Evolutionary conservation across 768 basidiomycete species (phyloP).

Genomic region (Leccinum aurantiacum): DNA sequence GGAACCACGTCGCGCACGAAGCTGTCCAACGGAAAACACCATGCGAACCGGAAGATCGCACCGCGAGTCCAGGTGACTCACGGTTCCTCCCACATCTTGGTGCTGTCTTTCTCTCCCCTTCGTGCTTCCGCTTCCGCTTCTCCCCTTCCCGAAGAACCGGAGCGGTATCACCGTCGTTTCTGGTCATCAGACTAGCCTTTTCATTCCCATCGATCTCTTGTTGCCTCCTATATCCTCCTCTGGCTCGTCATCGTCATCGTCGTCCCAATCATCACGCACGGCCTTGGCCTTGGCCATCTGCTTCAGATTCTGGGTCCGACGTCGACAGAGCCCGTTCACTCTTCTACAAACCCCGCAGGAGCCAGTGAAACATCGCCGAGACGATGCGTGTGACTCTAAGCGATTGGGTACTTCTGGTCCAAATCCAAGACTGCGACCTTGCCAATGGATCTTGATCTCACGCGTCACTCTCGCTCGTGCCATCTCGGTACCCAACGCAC

Average conservation of each 20-base stretch:
- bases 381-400: background rate
- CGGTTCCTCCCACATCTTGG: conserved; percentile 58
- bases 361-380: background rate
- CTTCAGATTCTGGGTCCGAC: conserved; percentile 1
- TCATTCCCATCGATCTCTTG: background rate
- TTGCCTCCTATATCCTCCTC: background rate
- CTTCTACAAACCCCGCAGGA: conserved; percentile 1
- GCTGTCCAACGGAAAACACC: background rate
- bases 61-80: conserved; percentile 36
- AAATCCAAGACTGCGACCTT: background rate
- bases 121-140: background rate
- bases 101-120: conserved; percentile 32
- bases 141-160: background rate
- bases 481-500: conserved; percentile 6
- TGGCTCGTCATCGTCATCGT: conserved; percentile 36
- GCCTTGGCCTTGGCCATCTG: background rate
- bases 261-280: conserved; percentile 59
- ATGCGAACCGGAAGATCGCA: conserved; percentile 12
- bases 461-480: conserved; percentile 10
- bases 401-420: background rate
- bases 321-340: background rate
- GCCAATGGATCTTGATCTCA: conserved; percentile 21
- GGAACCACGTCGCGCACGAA: background rate
- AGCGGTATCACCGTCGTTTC: background rate
- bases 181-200: background rate